Percentiles rank a stretch among this genome's conserved stretches.
phyloP scores from a whole-genome alignment of 306 rosid genomes.

The Lablab purpureus region DNA sequence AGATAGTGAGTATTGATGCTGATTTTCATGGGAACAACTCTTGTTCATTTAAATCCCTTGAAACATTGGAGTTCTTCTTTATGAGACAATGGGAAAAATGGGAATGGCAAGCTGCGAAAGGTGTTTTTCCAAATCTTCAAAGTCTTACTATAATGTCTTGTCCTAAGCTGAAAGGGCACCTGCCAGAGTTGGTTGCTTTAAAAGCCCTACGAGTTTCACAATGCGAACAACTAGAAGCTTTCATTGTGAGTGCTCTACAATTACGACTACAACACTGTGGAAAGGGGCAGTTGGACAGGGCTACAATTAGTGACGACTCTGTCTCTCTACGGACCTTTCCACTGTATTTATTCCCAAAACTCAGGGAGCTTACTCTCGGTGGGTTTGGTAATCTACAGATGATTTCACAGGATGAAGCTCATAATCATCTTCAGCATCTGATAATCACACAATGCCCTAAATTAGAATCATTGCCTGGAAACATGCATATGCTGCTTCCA shows the following conservation, averaged over 20 bases:
- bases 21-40: too few relatives aligned
- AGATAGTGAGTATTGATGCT: too few relatives aligned
- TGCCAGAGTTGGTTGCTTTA: background rate
- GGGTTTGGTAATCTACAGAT: background rate
- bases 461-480: background rate
- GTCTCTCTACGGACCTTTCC: background rate
- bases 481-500: background rate
- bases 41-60: too few relatives aligned
- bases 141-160: background rate
- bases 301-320: background rate
- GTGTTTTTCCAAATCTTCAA: background rate
- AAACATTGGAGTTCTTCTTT: rapidly evolving
- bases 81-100: background rate
- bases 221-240: background rate
- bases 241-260: background rate
- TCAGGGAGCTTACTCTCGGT: background rate
- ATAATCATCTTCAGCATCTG: background rate
- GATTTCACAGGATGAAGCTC: background rate
- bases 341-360: background rate
- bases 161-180: background rate
- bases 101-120: background rate
- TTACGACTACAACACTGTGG: background rate
- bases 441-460: rapidly evolving
- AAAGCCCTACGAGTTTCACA: background rate
- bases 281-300: background rate